Base-by-base conservation (phyloP, 2,329 filamentous ascomycete species). In the Penicillium sp. region DNA sequence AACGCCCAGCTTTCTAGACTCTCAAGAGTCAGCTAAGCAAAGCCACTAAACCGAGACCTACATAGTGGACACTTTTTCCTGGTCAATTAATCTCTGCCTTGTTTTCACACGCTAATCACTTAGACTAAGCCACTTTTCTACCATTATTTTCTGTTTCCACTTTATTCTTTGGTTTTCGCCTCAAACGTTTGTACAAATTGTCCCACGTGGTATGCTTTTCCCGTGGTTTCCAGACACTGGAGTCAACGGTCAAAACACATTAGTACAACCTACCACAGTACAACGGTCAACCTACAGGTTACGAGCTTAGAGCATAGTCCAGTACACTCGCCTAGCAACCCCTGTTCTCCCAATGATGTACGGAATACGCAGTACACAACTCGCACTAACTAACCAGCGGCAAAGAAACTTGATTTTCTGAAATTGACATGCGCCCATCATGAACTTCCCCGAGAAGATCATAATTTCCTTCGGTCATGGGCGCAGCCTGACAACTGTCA, bases 41-140 rank as follows among this genome's bases (percentile, higher is more conserved):
- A 35, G 30, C 49, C 40, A 27, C 50, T 52, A 47, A 48, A 52
- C 41, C 38, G 41, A 52, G 38, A 56, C 55, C 49, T 35, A 31
- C 30, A 48, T 49, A 30, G 29, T 40, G 41, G 42, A 47, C 41
- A 45, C 27, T 27, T 13, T 9, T 19, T 10, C 6, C 13, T 11
- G 27, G 22, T 14, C 22, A 14, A 28, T 51, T 58, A 48, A 50
- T 38, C 40, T 52, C 41, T 60, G 52, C 57, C 57, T 55, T 60
- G 53, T 54, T 60, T 57, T 53, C 42, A 31, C 47, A 33, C 50
- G 41, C 50, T 50, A 50, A 30, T 10, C 18, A 6, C 11, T 7
- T 30, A 4, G 12, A 13, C 25, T 40, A 39, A 40, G 36, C 35
- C 43, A 46, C 19, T 27, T 45, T 45, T 22, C 19, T 22, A 5